Evolutionary conservation across 371 early-diverging fungal species (phyloP).

Genomic region (Apophysomyces ossiformis): DNA sequence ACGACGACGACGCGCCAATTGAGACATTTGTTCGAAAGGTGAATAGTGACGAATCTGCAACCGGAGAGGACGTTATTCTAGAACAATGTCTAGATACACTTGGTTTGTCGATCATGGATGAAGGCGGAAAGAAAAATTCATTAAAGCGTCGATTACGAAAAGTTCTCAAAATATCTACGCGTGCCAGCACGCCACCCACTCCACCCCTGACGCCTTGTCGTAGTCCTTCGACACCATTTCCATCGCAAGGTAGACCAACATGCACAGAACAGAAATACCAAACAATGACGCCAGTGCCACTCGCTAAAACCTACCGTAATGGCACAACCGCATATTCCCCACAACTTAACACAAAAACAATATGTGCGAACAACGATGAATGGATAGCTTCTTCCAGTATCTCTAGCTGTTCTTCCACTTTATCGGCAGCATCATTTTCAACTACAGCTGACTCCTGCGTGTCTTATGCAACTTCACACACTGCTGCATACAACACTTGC

Average conservation of each 20-base stretch:
- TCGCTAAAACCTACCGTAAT: background rate
- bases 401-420: slow-evolving; percentile 3
- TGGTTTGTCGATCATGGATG: background rate
- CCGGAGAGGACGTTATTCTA: background rate
- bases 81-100: background rate
- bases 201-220: slow-evolving; percentile 5
- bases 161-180: slow-evolving; percentile 4
- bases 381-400: slow-evolving; percentile 2
- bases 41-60: background rate
- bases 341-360: background rate
- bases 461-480: slow-evolving; percentile 6
- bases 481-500: slow-evolving; percentile 9
- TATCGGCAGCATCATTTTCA: slow-evolving; percentile 6
- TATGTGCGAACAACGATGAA: background rate
- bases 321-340: background rate
- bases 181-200: slow-evolving; percentile 5
- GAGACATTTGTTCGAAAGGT: background rate
- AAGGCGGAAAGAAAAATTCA: background rate
- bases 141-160: background rate
- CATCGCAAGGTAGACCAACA: slow-evolving; percentile 1
- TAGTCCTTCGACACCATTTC: slow-evolving; percentile 5
- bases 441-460: slow-evolving; percentile 7
- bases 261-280: slow-evolving; percentile 5
- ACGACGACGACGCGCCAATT: slow-evolving; percentile 1
- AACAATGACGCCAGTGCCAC: background rate